Conservation (phyloP, 768 basidiomycete genomes). For the Kwoniella sp. region DNA sequence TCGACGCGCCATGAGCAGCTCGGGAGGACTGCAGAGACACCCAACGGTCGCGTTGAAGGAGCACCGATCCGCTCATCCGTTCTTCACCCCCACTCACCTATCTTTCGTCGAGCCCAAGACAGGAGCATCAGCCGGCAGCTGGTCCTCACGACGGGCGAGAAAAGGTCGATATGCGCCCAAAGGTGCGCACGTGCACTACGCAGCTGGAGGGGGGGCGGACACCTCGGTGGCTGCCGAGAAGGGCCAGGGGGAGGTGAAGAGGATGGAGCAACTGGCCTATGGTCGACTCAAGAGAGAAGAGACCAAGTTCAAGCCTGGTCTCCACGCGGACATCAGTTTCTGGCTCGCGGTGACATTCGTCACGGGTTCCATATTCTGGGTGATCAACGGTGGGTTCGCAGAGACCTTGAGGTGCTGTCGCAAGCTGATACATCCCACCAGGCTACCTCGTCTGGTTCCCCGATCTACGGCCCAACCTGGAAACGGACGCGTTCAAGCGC, state of each 20-base stretch:
- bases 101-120: constrained; percentile 11
- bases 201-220: not conserved
- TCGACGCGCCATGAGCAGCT: too few relatives aligned
- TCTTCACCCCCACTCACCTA: constrained; percentile 22
- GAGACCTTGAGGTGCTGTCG: not conserved
- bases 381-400: constrained; percentile 53
- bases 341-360: constrained; percentile 51
- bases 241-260: not conserved
- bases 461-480: constrained; percentile 45
- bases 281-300: constrained; percentile 19
- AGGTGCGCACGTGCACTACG: constrained; percentile 16
- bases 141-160: constrained; percentile 36
- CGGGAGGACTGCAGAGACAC: too few relatives aligned
- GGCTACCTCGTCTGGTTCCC: constrained; percentile 55
- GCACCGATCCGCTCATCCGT: constrained; percentile 16
- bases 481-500: constrained; percentile 41
- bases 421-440: not conserved
- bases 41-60: constrained; percentile 2
- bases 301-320: constrained; percentile 32
- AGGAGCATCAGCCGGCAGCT: constrained; percentile 3
- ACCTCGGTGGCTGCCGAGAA: not conserved
- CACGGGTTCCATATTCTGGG: constrained; percentile 56
- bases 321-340: constrained; percentile 39
- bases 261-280: constrained; percentile 6
- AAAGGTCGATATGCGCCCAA: constrained; percentile 37